Conservation (phyloP, 192 early-diverging fungal genomes). For the Nowakowskiella sp. region DNA sequence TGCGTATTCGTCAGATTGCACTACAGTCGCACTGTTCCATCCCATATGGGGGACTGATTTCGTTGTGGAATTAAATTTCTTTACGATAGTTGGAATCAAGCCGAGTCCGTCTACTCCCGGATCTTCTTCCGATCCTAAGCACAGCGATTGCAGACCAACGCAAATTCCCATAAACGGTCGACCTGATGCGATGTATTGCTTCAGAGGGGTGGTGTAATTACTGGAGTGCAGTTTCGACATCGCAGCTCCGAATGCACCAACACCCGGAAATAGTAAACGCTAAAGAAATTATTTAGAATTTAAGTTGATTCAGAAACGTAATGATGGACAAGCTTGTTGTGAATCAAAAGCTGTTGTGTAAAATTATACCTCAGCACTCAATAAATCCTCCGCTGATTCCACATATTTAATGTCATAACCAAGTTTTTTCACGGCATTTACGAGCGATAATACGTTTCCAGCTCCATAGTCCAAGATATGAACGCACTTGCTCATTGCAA, state of each 20-base stretch:
- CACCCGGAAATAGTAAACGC: conserved; percentile 73
- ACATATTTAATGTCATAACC: conserved; percentile 79
- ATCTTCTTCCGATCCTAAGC: conserved; percentile 83
- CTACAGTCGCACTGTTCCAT: conserved; percentile 67
- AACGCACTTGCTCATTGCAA: too few relatives aligned
- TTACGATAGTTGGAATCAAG: conserved; percentile 65
- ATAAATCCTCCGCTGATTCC: conserved; percentile 68
- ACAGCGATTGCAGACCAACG: conserved; percentile 94
- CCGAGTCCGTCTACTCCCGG: conserved; percentile 73
- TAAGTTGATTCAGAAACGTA: not conserved
- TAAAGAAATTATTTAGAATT: conserved; percentile 1
- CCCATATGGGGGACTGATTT: conserved; percentile 99
- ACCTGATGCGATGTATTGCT: conserved; percentile 73
- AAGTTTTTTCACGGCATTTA: conserved; percentile 88
- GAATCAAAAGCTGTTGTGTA: not conserved
- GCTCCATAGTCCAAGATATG: conserved; percentile 95
- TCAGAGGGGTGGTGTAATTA: conserved; percentile 74
- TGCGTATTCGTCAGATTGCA: not conserved
- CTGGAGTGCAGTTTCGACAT: conserved; percentile 67
- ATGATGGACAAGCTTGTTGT: not conserved
- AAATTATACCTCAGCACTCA: conserved; percentile 70
- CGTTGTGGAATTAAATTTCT: conserved; percentile 51
- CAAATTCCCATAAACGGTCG: conserved; percentile 97
- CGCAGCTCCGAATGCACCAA: conserved; percentile 92
- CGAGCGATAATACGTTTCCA: conserved; percentile 95